Evolutionary conservation across 83 land plant species (phyloP).

Genomic region (Thuja plicata): DNA sequence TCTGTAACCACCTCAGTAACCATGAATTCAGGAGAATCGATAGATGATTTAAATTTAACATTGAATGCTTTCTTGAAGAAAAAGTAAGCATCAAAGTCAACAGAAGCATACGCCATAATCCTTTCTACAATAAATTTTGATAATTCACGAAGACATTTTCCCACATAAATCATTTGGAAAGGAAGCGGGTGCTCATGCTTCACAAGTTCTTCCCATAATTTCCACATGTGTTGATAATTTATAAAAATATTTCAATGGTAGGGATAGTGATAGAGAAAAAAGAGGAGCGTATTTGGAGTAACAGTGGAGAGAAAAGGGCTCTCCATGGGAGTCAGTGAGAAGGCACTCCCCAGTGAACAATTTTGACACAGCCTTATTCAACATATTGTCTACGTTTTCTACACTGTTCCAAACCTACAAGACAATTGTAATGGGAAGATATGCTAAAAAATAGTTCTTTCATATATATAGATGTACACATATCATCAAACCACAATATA

Average conservation of each 20-base stretch:
- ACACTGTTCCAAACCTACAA: too few relatives aligned
- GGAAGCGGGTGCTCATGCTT: too few relatives aligned
- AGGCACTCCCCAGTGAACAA: too few relatives aligned
- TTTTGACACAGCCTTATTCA: too few relatives aligned
- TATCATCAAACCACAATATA: too few relatives aligned
- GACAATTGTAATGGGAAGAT: too few relatives aligned
- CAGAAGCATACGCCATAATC: not conserved
- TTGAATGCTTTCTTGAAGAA: not conserved
- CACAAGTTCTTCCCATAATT: not conserved
- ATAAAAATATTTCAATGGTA: too few relatives aligned
- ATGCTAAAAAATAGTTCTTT: too few relatives aligned
- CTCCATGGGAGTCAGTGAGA: not conserved
- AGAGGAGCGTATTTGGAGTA: not conserved
- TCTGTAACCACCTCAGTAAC: not conserved
- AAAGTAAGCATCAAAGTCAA: not conserved
- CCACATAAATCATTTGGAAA: conserved; percentile 1
- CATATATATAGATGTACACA: too few relatives aligned
- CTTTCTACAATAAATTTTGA: not conserved
- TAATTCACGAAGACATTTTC: not conserved
- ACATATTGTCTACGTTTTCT: too few relatives aligned
- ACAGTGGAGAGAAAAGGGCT: not conserved
- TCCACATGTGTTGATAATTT: not conserved
- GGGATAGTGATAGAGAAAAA: too few relatives aligned
- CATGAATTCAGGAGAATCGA: not conserved
- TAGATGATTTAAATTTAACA: not conserved